These are phyloP conservation scores for Pichia heedii DNA, from an alignment of 805 yeast genomes.

Conservation along the genomic window DNA sequence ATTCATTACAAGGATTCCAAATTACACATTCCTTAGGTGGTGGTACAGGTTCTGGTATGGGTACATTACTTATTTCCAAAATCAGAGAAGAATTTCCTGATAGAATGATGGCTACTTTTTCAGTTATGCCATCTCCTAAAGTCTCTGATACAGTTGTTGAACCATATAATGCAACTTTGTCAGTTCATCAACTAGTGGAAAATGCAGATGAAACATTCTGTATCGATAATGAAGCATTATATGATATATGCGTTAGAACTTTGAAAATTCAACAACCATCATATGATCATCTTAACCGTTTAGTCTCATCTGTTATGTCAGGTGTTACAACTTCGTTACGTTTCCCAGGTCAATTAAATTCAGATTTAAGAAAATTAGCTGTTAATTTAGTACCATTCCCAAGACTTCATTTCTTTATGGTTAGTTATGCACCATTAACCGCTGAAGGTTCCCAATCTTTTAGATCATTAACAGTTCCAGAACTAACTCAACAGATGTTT, in stretches of 20 bases:
- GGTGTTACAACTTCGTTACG: conserved; percentile 92
- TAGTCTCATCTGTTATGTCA: conserved; percentile 87
- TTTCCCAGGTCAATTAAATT: conserved; percentile 91
- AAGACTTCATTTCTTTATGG: conserved; percentile 91
- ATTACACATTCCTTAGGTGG: conserved; percentile 77
- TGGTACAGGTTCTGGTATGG: conserved; percentile 97
- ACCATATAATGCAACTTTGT: conserved; percentile 88
- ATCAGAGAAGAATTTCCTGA: conserved; percentile 91
- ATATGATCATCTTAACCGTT: conserved; percentile 67
- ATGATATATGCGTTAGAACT: conserved; percentile 81
- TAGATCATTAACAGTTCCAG: conserved; percentile 80
- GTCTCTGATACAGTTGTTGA: conserved; percentile 91
- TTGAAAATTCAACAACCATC: conserved; percentile 73
- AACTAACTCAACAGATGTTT: conserved; percentile 88
- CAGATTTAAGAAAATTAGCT: conserved; percentile 87
- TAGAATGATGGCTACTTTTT: conserved; percentile 93
- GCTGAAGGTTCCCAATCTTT: conserved; percentile 74
- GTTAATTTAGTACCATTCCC: conserved; percentile 94
- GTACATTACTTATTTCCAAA: conserved; percentile 75
- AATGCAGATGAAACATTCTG: conserved; percentile 90
- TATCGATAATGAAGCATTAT: conserved; percentile 89
- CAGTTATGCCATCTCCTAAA: conserved; percentile 87
- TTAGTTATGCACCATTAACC: conserved; percentile 88
- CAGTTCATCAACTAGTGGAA: conserved; percentile 86
- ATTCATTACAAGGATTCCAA: conserved; percentile 91